phyloP scores from a whole-genome alignment of 2,329 filamentous ascomycete species.

The Colletotrichum chrysophilum region DNA sequence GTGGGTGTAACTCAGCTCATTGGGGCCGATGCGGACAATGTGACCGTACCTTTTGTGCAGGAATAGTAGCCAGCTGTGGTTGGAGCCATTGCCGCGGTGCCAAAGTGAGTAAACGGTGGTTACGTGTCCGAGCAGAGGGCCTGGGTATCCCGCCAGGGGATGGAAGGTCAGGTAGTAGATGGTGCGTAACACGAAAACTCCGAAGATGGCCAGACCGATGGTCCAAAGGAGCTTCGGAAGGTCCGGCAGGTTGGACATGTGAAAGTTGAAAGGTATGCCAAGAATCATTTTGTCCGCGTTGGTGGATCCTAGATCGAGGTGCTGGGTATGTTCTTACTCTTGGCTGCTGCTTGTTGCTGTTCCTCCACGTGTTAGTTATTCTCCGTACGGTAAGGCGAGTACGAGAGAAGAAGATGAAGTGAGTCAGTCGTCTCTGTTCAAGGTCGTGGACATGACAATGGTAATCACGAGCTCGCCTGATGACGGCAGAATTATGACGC shows the following conservation, averaged over 20 bases:
- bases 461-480: neutral
- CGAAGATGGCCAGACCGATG: neutral
- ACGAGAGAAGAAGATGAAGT: neutral
- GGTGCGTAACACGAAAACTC: slow-evolving; percentile 1
- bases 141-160: slow-evolving; percentile 14
- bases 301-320: neutral
- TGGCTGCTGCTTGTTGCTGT: neutral
- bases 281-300: neutral
- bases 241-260: neutral
- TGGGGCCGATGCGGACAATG: slow-evolving; percentile 20
- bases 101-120: slow-evolving; percentile 5
- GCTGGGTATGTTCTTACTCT: neutral
- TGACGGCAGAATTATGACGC: neutral
- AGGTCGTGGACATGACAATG: neutral
- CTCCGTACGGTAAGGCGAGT: neutral
- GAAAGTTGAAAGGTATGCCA: neutral
- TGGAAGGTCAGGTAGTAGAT: slow-evolving; percentile 16
- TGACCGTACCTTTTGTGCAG: slow-evolving; percentile 28
- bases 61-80: slow-evolving; percentile 12
- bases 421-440: neutral
- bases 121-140: slow-evolving; percentile 8
- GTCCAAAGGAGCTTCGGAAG: neutral
- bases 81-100: slow-evolving; percentile 16
- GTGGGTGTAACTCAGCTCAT: slow-evolving; percentile 22
- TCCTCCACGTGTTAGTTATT: neutral